phyloP scores from a whole-genome alignment of 441 rosid species.

The Metrosideros polymorpha region DNA sequence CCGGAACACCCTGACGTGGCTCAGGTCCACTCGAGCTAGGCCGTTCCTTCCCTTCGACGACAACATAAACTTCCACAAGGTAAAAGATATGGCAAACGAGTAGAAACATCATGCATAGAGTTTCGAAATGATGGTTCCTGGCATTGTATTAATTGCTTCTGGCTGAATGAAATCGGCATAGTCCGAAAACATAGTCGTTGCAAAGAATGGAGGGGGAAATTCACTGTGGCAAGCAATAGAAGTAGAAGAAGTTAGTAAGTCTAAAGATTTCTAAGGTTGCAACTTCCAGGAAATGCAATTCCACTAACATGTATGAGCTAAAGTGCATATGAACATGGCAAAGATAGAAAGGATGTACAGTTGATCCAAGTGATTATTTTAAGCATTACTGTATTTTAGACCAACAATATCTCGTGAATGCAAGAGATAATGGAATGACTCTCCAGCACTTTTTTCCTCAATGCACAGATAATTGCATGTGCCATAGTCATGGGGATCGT shows the following conservation, averaged over 20 bases:
- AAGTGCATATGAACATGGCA: background rate
- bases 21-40: constrained; percentile 68
- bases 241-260: background rate
- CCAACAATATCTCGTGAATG: background rate
- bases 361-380: background rate
- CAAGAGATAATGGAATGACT: background rate
- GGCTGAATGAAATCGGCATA: background rate
- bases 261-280: background rate
- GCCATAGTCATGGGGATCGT: constrained; percentile 64
- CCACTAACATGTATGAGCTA: background rate
- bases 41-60: constrained; percentile 68
- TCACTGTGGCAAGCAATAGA: background rate
- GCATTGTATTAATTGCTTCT: background rate
- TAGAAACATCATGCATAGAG: background rate
- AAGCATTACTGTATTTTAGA: background rate
- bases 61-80: constrained; percentile 93
- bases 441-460: background rate
- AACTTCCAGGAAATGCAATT: background rate
- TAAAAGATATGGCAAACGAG: constrained; percentile 4
- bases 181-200: background rate
- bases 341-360: background rate
- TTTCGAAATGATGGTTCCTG: background rate
- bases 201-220: background rate
- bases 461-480: constrained; percentile 62
- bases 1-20: constrained; percentile 91